phyloP scores from a whole-genome alignment of 306 rosid species.

The Pyrus pyrifolia region DNA sequence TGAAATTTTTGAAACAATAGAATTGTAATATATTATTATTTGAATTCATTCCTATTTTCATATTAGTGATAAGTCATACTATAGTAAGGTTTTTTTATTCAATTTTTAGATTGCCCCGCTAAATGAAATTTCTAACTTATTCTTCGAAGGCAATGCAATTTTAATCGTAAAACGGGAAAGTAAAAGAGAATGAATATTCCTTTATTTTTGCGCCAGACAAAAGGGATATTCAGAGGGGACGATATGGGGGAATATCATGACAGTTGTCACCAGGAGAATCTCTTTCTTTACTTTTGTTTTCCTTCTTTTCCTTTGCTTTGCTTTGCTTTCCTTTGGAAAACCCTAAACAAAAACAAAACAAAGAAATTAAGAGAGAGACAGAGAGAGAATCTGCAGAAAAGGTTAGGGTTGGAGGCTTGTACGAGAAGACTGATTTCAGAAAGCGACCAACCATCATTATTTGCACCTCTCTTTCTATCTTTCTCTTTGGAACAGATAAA shows the following conservation, averaged over 20 bases:
- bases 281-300: constrained; percentile 9
- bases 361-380: not conserved
- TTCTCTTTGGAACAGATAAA: constrained; percentile 1
- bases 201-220: constrained; percentile 42
- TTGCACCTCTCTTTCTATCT: not conserved
- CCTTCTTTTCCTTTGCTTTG: not conserved
- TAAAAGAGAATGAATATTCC: constrained; percentile 48
- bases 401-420: constrained; percentile 79
- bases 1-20: no score
- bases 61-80: no score
- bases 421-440: constrained; percentile 48
- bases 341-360: not conserved
- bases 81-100: no score
- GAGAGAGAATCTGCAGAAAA: constrained; percentile 62
- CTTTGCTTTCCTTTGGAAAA: constrained; percentile 4
- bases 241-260: constrained; percentile 45
- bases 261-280: constrained; percentile 56
- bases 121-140: no score
- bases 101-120: no score
- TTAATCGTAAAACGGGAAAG: constrained; percentile 2
- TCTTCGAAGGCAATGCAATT: not conserved
- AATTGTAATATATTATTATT: no score
- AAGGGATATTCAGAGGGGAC: constrained; percentile 83
- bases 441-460: constrained; percentile 70
- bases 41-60: no score